Conservation (phyloP, 768 basidiomycete genomes). For the Lentinula sp. region DNA sequence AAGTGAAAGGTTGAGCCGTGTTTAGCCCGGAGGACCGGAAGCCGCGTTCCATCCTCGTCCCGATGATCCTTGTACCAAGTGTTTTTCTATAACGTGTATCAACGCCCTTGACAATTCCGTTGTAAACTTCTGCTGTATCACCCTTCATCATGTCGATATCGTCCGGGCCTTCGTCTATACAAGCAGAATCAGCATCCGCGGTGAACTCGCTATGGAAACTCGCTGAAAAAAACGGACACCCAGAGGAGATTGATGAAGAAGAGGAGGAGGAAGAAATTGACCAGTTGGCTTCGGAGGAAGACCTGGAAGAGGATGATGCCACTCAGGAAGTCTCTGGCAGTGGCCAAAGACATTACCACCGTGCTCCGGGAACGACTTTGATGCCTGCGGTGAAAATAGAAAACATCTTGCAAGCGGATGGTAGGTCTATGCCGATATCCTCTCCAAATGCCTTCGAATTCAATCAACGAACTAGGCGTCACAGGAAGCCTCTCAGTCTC, state of each 20-base stretch:
- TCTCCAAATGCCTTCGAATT: not conserved
- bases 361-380: slow-evolving; percentile 59
- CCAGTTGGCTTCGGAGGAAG: slow-evolving; percentile 55
- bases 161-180: not conserved
- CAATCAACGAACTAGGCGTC: slow-evolving; percentile 24
- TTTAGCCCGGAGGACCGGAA: not conserved
- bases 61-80: not conserved
- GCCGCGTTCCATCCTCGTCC: not conserved
- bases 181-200: not conserved
- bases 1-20: not conserved
- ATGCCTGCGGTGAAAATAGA: slow-evolving; percentile 65
- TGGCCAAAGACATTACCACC: slow-evolving; percentile 20
- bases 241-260: not conserved
- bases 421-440: slow-evolving; percentile 26
- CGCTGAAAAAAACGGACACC: not conserved
- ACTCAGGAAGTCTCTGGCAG: slow-evolving; percentile 10
- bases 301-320: slow-evolving; percentile 26
- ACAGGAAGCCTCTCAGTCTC: slow-evolving; percentile 62
- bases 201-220: not conserved
- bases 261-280: slow-evolving; percentile 43
- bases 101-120: too few relatives aligned
- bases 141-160: not conserved
- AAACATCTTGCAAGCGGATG: slow-evolving; percentile 75
- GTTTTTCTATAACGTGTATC: not conserved
- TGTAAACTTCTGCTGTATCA: not conserved